These are phyloP conservation scores for Phoenix dactylifera DNA, from an alignment of 176 grass and related monocot genomes.

Conservation along the genomic window DNA sequence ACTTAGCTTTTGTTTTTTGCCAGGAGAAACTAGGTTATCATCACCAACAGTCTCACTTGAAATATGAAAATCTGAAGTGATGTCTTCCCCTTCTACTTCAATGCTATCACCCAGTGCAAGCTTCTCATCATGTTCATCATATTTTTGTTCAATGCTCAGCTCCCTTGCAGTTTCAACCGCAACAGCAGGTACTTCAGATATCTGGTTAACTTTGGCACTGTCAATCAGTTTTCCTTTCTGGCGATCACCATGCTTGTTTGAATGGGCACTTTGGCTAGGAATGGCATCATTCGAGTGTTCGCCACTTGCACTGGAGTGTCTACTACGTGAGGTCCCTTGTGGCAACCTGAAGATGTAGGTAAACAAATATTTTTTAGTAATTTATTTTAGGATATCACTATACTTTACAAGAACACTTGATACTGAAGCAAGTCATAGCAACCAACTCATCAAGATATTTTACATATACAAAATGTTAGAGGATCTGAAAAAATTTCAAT, in stretches of 20 bases:
- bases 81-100: conserved; percentile 57
- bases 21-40: conserved; percentile 34
- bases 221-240: conserved; percentile 39
- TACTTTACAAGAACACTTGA: neutral
- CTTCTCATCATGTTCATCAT: conserved; percentile 38
- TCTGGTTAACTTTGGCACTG: conserved; percentile 44
- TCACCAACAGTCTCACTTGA: conserved; percentile 36
- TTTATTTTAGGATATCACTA: neutral
- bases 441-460: no score
- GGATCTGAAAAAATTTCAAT: no score
- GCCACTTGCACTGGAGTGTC: conserved; percentile 22
- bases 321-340: conserved; percentile 32
- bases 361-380: no score
- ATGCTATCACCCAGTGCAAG: conserved; percentile 50
- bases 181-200: conserved; percentile 33
- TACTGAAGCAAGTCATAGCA: no score
- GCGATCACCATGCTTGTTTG: conserved; percentile 29
- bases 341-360: conserved; percentile 27
- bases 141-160: conserved; percentile 48
- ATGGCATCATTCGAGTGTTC: conserved; percentile 38
- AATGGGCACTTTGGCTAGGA: conserved; percentile 28
- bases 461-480: no score
- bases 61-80: conserved; percentile 42
- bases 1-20: conserved; percentile 33
- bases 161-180: conserved; percentile 42